Evolutionary conservation across 352 stramenopile species (phyloP), one percentile per base, ranked within the genome.

Genomic region (Hyaloperonospora brassicae): DNA sequence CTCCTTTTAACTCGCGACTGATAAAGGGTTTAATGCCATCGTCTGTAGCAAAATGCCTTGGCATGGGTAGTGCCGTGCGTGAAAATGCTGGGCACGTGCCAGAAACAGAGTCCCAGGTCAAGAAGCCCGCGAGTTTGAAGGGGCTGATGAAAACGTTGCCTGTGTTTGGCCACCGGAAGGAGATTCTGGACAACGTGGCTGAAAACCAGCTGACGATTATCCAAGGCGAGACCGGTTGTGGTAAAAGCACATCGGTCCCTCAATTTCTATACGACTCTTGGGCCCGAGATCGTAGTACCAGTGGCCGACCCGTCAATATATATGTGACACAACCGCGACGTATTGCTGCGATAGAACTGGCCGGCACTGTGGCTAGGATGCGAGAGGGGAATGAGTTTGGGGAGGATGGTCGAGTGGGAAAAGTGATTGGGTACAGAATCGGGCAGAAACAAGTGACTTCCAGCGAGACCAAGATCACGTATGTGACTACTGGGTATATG

Each of bases 401-500:
- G 21, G 79, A 92, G 31, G 64, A 83, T 43, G 73, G 76, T 12
- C 52, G 70, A 14, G 64, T 92, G 21, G 82, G 82, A 13, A 72
- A 83, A 23, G 70, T 80, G 11, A 76, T 93, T 42, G 83, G 85
- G 6, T 91, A 93, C 47, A 72, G 84, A 7, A 89, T 91, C 21
- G 94, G 94, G 0, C 95, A 97, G 39, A 87, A 93, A 47, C 84
- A 98, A 48, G 71, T 80, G 25, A 83, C 96, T 38, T 89, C 90
- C 36, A 83, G 91, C 40, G 75, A 73, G 10, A 98, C 95, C 1
- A 84, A 88, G 49, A 96, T 97, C 50, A 98, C 85, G 60, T 98
- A 98, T 54, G 91, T 97, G 1, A 99, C 96, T 30, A 98, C 95
- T 13, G 96, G 95, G 2, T 99, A 99, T 57, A 91, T 98, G 62